Conservation (phyloP, 352 stramenopile species). For the Phytophthora sp. region DNA sequence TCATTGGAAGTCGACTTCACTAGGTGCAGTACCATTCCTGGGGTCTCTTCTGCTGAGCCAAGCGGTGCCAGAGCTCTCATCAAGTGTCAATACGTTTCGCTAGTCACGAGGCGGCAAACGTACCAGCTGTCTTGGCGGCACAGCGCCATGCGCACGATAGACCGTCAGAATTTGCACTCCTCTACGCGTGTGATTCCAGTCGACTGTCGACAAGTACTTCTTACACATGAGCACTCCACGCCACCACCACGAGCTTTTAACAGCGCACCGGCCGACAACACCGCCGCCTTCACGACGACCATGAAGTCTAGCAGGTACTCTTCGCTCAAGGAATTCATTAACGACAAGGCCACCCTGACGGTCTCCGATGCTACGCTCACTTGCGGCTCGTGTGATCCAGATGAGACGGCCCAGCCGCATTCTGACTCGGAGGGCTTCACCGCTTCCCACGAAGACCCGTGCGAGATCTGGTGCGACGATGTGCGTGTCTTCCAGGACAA, state of each 20-base stretch:
- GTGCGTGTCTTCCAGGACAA: constrained; percentile 42
- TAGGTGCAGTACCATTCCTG: neutral
- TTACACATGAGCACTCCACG: neutral
- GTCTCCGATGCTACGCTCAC: neutral
- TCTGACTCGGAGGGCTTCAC: constrained; percentile 43
- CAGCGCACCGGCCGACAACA: too few species aligned
- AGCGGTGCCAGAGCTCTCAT: constrained; percentile 15
- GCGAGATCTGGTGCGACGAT: constrained; percentile 53
- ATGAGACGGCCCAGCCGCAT: constrained; percentile 34
- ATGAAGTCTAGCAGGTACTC: too few species aligned
- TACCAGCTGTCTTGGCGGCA: constrained; percentile 16
- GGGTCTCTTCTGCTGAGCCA: constrained; percentile 12
- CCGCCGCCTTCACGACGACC: constrained; percentile 5
- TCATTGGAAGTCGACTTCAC: neutral
- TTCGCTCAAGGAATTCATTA: constrained; percentile 18
- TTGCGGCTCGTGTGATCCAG: neutral
- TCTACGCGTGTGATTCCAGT: constrained; percentile 5
- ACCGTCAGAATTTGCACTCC: constrained; percentile 27
- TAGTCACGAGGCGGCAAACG: constrained; percentile 13
- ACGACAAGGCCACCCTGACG: neutral
- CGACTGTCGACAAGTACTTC: neutral
- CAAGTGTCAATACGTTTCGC: constrained; percentile 19
- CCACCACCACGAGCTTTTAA: constrained; percentile 2
- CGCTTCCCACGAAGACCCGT: constrained; percentile 46
- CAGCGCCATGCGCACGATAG: constrained; percentile 10